These are phyloP conservation scores for Phyllosticta citriasiana DNA, from an alignment of 2,329 filamentous ascomycete species.

Conservation along the genomic window DNA sequence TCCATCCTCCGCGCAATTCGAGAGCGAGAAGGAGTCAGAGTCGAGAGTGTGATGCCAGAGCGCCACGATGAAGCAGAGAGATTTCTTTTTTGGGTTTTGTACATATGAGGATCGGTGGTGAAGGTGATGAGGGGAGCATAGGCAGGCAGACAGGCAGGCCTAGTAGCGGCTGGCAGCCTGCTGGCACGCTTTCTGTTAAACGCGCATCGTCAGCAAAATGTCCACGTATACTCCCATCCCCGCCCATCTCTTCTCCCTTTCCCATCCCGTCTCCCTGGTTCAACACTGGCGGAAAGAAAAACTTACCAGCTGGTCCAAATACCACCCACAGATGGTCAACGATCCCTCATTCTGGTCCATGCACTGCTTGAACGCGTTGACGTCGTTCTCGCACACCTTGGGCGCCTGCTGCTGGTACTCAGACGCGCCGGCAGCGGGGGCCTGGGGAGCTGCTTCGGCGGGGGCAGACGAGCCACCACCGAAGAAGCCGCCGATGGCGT, in stretches of 20 bases:
- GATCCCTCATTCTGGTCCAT: constrained; percentile 92
- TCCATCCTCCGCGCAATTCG: no score
- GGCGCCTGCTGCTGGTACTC: constrained; percentile 38
- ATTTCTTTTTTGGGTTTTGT: background rate
- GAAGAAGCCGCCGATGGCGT: constrained; percentile 87
- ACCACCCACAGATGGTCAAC: constrained; percentile 96
- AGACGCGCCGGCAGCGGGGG: constrained; percentile 28
- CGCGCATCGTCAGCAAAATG: background rate
- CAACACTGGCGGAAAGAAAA: no score
- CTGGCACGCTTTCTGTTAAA: constrained; percentile 38
- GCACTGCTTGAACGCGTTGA: constrained; percentile 83
- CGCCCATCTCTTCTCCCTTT: constrained; percentile 24
- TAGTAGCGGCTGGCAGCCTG: constrained; percentile 39
- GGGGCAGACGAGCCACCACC: constrained; percentile 53
- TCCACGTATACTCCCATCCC: background rate
- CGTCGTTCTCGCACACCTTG: constrained; percentile 60
- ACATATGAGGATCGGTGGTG: background rate
- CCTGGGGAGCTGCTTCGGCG: constrained; percentile 32
- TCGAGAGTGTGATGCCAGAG: background rate
- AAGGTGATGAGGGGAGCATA: no score
- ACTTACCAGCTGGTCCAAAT: constrained; percentile 71
- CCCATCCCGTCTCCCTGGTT: background rate
- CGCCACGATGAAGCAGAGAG: background rate
- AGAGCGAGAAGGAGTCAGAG: background rate
- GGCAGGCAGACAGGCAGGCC: background rate